Evolutionary conservation across 1,139 yeast species (phyloP).

Genomic region (Scheffersomyces parashehatae): DNA sequence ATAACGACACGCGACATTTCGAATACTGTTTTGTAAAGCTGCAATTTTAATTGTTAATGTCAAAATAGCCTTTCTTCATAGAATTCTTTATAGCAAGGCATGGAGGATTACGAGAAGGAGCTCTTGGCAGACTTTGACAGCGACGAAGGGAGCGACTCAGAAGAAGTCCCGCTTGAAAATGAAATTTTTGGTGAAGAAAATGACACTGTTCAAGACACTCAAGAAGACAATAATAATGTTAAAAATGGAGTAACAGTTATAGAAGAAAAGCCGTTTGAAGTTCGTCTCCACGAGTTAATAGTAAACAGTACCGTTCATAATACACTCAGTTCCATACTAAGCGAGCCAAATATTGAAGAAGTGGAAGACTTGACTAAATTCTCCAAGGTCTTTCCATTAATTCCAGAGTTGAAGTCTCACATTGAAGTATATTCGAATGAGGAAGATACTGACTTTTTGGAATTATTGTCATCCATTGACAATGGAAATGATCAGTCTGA

Average conservation of each 20-base stretch:
- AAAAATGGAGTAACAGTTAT: background rate
- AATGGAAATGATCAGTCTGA: conserved; percentile 29
- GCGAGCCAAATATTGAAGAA: conserved; percentile 17
- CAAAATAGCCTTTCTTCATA: too few species aligned
- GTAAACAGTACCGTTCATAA: background rate
- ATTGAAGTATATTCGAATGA: conserved; percentile 24
- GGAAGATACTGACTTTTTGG: conserved; percentile 34
- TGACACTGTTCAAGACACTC: conserved; percentile 9
- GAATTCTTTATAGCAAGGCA: background rate
- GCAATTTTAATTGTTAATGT: too few species aligned
- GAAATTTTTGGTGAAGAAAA: conserved; percentile 5
- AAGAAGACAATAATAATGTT: background rate
- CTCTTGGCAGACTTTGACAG: conserved; percentile 36
- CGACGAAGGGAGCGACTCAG: conserved; percentile 15
- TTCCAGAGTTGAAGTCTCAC: conserved; percentile 25
- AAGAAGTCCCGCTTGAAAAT: conserved; percentile 10
- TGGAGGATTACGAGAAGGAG: conserved; percentile 33
- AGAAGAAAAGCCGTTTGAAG: background rate
- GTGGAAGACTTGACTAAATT: conserved; percentile 18
- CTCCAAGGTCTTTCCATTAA: conserved; percentile 26
- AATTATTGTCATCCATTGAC: conserved; percentile 32
- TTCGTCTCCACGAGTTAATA: background rate
- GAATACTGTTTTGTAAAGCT: too few species aligned
- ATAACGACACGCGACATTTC: too few species aligned
- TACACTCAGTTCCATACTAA: conserved; percentile 5